A percentile compares a stretch with the other conserved stretches of the same genome.
These are phyloP conservation scores for Vitis riparia DNA, from an alignment of 164 flowering plant genomes.

Conservation along the genomic window DNA sequence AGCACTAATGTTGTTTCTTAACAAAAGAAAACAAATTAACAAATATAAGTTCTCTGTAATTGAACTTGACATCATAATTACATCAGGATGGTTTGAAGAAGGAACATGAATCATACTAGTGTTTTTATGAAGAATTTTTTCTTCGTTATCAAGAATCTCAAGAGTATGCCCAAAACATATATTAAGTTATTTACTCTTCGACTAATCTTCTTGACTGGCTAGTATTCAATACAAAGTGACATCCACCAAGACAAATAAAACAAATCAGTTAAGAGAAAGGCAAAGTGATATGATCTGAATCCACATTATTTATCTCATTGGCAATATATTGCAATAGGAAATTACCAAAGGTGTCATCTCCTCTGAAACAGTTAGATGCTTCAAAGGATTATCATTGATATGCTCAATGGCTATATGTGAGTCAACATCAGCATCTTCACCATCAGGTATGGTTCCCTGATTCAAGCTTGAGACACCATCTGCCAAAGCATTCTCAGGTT, in stretches of 20 bases:
- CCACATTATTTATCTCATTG: background rate
- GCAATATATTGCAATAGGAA: constrained; percentile 1
- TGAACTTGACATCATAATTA: too few relatives aligned
- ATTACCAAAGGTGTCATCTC: constrained; percentile 36
- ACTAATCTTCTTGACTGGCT: too few relatives aligned
- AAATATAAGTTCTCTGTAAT: too few relatives aligned
- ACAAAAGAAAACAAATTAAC: too few relatives aligned
- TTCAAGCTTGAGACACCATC: constrained; percentile 19
- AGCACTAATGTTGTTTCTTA: too few relatives aligned
- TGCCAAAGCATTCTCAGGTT: constrained; percentile 20
- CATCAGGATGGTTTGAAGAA: too few relatives aligned
- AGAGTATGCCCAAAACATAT: too few relatives aligned
- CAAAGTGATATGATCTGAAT: background rate
- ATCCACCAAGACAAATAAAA: background rate
- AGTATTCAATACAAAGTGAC: background rate
- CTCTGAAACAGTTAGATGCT: constrained; percentile 13
- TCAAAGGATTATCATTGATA: constrained; percentile 14
- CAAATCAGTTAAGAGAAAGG: background rate
- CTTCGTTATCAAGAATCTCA: too few relatives aligned
- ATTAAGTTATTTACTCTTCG: too few relatives aligned
- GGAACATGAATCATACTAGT: too few relatives aligned
- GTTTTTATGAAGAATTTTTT: too few relatives aligned
- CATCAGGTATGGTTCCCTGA: constrained; percentile 21
- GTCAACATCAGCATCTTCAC: constrained; percentile 20
- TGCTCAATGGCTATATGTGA: constrained; percentile 21